Evolutionary conservation across 2,329 filamentous ascomycete genomes (phyloP).

Genomic region (Ciborinia camelliae): DNA sequence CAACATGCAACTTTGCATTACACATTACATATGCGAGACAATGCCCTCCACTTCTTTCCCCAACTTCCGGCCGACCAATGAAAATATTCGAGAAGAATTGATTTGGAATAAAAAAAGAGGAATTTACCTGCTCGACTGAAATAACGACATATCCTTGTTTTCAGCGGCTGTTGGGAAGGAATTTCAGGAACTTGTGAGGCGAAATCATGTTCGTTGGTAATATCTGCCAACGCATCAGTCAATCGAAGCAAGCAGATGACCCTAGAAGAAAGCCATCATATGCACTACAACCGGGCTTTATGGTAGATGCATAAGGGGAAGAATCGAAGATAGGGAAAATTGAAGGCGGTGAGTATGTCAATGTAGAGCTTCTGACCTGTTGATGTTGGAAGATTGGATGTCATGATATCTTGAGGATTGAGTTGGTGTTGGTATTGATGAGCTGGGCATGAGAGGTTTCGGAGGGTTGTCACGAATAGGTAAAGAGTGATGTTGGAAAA

Average conservation of each 20-base stretch:
- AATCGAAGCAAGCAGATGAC: constrained; percentile 29
- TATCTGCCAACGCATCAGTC: constrained; percentile 36
- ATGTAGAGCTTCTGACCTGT: constrained; percentile 25
- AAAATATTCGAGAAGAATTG: constrained; percentile 31
- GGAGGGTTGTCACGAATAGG: constrained; percentile 18
- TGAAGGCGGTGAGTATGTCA: constrained; percentile 22
- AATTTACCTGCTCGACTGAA: constrained; percentile 33
- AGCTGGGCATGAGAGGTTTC: constrained; percentile 14
- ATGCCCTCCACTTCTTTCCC: constrained; percentile 13
- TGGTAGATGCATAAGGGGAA: constrained; percentile 22
- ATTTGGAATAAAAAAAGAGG: constrained; percentile 15
- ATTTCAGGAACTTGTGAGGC: constrained; percentile 26
- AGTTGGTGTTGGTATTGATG: constrained; percentile 6
- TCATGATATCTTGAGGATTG: constrained; percentile 17
- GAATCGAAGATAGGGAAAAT: constrained; percentile 10
- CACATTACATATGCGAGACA: constrained; percentile 28
- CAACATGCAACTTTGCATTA: constrained; percentile 28
- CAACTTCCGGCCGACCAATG: constrained; percentile 28
- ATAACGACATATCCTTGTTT: constrained; percentile 35
- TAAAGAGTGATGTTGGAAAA: constrained; percentile 11
- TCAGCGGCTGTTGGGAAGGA: constrained; percentile 22
- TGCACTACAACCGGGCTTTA: constrained; percentile 28
- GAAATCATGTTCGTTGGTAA: constrained; percentile 29
- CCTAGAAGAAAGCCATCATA: constrained; percentile 22
- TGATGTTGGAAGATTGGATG: constrained; percentile 14